Conservation (phyloP, 257 asterid genomes). For the Jacaranda mimosifolia region DNA sequence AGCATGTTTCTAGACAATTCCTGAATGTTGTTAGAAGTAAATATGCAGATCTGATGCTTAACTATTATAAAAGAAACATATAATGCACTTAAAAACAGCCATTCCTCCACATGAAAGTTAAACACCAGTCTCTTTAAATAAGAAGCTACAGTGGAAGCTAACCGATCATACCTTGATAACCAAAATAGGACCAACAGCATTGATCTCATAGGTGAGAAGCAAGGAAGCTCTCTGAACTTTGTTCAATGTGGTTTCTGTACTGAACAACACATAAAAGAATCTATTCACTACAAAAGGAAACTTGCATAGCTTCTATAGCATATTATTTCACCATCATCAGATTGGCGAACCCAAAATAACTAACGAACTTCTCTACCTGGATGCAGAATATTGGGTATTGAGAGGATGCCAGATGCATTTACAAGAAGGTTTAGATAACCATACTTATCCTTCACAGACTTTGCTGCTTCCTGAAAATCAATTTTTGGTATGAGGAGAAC, state of each 20-base stretch:
- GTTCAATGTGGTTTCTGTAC: constrained; percentile 94
- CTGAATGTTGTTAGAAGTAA: too few species aligned
- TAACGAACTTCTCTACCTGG: constrained; percentile 67
- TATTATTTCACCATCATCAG: constrained; percentile 15
- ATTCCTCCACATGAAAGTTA: background rate
- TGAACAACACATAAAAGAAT: constrained; percentile 44
- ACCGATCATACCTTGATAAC: constrained; percentile 64
- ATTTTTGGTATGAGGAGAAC: background rate
- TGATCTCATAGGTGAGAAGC: constrained; percentile 85
- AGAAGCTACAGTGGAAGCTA: background rate
- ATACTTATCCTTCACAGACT: constrained; percentile 71
- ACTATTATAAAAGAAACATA: background rate
- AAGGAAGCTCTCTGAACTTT: constrained; percentile 79
- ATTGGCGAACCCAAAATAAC: constrained; percentile 18
- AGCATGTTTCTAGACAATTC: too few species aligned
- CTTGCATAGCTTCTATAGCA: constrained; percentile 7
- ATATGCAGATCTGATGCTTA: background rate
- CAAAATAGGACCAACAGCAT: constrained; percentile 88
- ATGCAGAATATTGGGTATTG: constrained; percentile 75
- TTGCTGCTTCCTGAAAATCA: constrained; percentile 70
- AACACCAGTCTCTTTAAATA: background rate
- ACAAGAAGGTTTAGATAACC: constrained; percentile 82
- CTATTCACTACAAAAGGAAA: constrained; percentile 37
- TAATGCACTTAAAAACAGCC: background rate
- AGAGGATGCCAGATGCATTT: constrained; percentile 90